phyloP scores from a whole-genome alignment of 768 basidiomycete species.

The Naganishia friedmannii region DNA sequence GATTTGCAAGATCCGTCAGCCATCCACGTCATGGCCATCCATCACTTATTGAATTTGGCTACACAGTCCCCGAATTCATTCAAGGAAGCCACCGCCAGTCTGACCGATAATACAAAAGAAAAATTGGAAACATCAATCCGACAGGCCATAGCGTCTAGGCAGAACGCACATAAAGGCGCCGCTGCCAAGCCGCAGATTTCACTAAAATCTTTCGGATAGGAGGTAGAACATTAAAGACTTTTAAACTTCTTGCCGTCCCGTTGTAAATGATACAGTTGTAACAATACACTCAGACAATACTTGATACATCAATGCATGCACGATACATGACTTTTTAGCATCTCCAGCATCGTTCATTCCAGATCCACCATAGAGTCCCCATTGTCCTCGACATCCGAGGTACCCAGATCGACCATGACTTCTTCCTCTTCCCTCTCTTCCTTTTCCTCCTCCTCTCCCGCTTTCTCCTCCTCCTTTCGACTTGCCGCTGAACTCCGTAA shows the following conservation, averaged over 20 bases:
- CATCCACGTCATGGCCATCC: constrained; percentile 62
- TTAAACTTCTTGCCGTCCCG: neutral
- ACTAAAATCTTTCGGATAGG: constrained; percentile 31
- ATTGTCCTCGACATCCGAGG: constrained; percentile 21
- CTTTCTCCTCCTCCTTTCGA: neutral
- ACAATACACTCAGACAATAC: neutral
- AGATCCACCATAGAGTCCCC: constrained; percentile 8
- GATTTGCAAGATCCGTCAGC: constrained; percentile 57
- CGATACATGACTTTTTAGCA: neutral
- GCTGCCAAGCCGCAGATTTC: constrained; percentile 29
- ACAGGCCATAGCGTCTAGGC: constrained; percentile 58
- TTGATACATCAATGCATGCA: neutral
- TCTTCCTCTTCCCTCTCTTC: neutral
- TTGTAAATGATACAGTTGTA: constrained; percentile 1
- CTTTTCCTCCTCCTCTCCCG: neutral
- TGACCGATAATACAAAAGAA: constrained; percentile 62
- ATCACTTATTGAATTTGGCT: constrained; percentile 70
- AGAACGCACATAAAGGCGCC: constrained; percentile 8
- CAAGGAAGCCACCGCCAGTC: constrained; percentile 73
- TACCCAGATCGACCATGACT: constrained; percentile 2
- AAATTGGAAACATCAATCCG: constrained; percentile 74
- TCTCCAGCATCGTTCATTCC: neutral
- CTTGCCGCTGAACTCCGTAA: neutral
- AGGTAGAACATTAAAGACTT: neutral
- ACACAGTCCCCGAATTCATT: constrained; percentile 69